phyloP scores from a whole-genome alignment of 2,329 filamentous ascomycete species.

The Ascochyta lentis region DNA sequence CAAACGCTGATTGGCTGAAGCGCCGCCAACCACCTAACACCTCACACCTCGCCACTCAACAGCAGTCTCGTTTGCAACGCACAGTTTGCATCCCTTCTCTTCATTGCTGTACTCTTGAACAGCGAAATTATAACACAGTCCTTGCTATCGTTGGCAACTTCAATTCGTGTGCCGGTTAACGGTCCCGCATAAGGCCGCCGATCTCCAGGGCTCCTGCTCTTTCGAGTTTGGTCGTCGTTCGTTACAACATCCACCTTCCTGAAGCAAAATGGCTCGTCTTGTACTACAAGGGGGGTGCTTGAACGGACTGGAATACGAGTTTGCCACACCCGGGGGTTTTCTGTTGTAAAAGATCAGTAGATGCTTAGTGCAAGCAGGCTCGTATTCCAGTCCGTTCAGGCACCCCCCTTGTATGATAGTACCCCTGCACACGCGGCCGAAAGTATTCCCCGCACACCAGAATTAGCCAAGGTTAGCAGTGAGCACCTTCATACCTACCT shows the following conservation, averaged over 20 bases:
- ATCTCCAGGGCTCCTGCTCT: constrained; percentile 36
- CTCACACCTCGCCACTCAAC: not conserved
- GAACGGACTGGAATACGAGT: too few relatives aligned
- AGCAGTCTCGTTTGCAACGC: not conserved
- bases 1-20: constrained; percentile 8
- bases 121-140: not conserved
- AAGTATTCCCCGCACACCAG: too few relatives aligned
- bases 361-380: too few relatives aligned
- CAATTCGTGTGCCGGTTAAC: constrained; percentile 9
- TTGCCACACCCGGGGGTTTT: too few relatives aligned
- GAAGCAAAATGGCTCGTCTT: constrained; percentile 23
- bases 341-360: too few relatives aligned
- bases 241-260: constrained; percentile 37
- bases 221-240: constrained; percentile 29
- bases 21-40: not conserved
- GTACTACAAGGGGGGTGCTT: too few relatives aligned
- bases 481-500: too few relatives aligned
- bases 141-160: not conserved
- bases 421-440: too few relatives aligned
- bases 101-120: not conserved
- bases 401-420: too few relatives aligned
- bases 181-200: constrained; percentile 19
- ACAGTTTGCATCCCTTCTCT: not conserved
- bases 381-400: too few relatives aligned
- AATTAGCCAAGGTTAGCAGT: too few relatives aligned